These are phyloP conservation scores for Tricholoma bakamatsutake DNA, from an alignment of 768 basidiomycete species.

Conservation along the genomic window DNA sequence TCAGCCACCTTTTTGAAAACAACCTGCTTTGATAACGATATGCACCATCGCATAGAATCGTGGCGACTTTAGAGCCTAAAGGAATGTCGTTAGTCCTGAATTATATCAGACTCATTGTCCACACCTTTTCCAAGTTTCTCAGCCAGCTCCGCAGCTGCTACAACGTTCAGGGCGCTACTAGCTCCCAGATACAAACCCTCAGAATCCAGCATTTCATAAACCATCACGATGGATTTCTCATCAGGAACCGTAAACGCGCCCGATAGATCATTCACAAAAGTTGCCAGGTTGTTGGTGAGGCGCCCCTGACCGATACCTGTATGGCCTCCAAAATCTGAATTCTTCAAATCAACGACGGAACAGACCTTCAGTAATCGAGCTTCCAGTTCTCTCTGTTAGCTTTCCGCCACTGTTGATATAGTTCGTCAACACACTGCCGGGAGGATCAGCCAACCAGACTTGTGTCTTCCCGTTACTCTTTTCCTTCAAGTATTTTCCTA, in stretches of 20 bases:
- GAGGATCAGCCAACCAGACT: conserved; percentile 94
- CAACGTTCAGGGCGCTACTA: conserved; percentile 90
- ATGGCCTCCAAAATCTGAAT: not conserved
- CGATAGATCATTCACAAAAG: conserved; percentile 69
- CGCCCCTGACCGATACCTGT: conserved; percentile 96
- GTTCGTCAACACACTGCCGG: conserved; percentile 86
- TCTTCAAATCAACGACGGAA: not conserved
- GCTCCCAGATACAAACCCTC: conserved; percentile 96
- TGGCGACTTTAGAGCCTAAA: conserved; percentile 79
- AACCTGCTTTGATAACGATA: conserved; percentile 95
- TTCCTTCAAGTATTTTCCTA: conserved; percentile 80
- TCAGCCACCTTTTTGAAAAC: conserved; percentile 91
- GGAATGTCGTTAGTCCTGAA: not conserved
- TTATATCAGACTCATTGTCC: not conserved
- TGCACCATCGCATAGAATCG: conserved; percentile 91
- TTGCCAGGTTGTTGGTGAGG: conserved; percentile 85
- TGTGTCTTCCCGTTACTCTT: conserved; percentile 73
- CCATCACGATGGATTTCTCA: conserved; percentile 85
- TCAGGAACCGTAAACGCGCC: conserved; percentile 88
- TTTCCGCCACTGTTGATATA: conserved; percentile 78
- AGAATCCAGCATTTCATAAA: conserved; percentile 86
- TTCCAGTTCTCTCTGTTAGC: conserved; percentile 70
- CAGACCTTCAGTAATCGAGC: conserved; percentile 88
- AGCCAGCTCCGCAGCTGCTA: conserved; percentile 87
- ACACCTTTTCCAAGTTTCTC: conserved; percentile 77